These are phyloP conservation scores for Stentor coeruleus DNA, from an alignment of 73 alveolate species.

Conservation along the genomic window DNA sequence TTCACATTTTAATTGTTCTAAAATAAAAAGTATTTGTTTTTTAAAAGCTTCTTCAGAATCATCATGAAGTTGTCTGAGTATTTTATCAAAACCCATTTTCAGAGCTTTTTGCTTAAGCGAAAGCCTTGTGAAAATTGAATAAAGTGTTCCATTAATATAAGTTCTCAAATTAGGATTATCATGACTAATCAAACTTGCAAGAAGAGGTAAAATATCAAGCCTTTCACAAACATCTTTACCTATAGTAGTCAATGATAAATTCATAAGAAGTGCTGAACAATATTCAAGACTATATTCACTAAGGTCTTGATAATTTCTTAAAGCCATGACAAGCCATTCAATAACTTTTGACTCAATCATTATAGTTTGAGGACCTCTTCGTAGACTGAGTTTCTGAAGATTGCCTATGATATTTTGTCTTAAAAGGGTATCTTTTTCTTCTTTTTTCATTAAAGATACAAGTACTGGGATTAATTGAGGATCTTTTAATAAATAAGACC, in stretches of 20 bases:
- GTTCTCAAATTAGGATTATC: constrained; percentile 49
- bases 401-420: constrained; percentile 59
- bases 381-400: constrained; percentile 50
- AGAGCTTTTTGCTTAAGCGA: constrained; percentile 53
- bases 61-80: constrained; percentile 43
- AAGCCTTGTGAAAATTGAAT: constrained; percentile 54
- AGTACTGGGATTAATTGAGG: constrained; percentile 13
- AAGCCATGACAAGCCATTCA: constrained; percentile 43
- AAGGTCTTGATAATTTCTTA: background rate
- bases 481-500: constrained; percentile 45
- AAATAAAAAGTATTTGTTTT: constrained; percentile 52
- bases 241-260: constrained; percentile 43
- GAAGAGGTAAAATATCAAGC: constrained; percentile 26
- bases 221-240: constrained; percentile 68
- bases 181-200: constrained; percentile 30
- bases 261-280: constrained; percentile 68
- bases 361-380: constrained; percentile 44
- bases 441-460: constrained; percentile 28
- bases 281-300: constrained; percentile 59
- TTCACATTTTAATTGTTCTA: constrained; percentile 53
- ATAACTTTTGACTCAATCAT: constrained; percentile 62
- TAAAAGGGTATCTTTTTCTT: constrained; percentile 41
- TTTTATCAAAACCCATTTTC: constrained; percentile 57
- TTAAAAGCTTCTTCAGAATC: constrained; percentile 47
- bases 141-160: constrained; percentile 61